These are phyloP conservation scores for Suillus alpinus DNA, from an alignment of 768 basidiomycete species.

Conservation along the genomic window DNA sequence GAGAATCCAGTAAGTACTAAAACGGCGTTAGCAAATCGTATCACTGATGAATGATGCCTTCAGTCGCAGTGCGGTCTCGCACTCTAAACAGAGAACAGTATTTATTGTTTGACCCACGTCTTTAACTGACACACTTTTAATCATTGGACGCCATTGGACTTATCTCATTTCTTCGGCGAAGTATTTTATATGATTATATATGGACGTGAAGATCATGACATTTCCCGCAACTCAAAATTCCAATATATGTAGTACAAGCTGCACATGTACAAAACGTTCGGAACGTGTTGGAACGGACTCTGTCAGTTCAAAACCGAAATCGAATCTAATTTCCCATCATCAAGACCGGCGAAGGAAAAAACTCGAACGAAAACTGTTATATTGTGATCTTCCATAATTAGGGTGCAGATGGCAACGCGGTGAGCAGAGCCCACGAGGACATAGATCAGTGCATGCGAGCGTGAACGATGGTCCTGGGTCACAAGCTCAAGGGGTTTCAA, in stretches of 20 bases:
- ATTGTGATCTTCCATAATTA: not conserved
- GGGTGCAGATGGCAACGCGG: not conserved
- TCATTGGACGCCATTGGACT: not conserved
- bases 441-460: too few relatives aligned
- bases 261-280: not conserved
- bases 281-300: not conserved
- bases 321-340: not conserved
- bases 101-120: not conserved
- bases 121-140: not conserved
- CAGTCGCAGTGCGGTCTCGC: slow-evolving; percentile 11
- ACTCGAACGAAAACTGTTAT: not conserved
- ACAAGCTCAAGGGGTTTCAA: too few relatives aligned
- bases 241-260: not conserved
- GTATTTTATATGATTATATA: not conserved
- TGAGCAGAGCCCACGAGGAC: too few relatives aligned
- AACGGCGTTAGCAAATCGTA: not conserved
- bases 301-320: not conserved
- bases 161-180: not conserved
- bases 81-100: not conserved
- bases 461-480: too few relatives aligned
- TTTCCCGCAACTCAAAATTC: not conserved
- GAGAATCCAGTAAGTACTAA: slow-evolving; percentile 4
- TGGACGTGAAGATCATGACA: not conserved
- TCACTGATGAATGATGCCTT: not conserved
- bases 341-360: not conserved